Evolutionary conservation across 345 rosid genomes (phyloP), one percentile per base, ranked within the genome.

Genomic region (Jatropha curcas): DNA sequence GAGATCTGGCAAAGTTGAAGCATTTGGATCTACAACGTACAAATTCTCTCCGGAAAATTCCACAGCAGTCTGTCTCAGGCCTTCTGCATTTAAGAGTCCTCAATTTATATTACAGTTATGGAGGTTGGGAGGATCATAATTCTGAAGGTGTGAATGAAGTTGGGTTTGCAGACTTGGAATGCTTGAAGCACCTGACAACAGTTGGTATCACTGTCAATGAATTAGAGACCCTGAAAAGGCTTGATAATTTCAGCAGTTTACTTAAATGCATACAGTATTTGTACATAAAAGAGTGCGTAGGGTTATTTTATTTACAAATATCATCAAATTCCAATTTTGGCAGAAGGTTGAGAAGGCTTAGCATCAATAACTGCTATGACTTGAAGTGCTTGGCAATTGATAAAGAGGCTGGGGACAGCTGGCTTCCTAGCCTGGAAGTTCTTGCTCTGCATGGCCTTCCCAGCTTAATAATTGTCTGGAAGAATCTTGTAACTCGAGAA

Each of bases 21-120:
- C 84, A 82, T 71, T 72, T 86, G 48, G 79, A 84, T 72, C 71
- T 86, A 27, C 86, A 81, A 74, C 86, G 90, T 65, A 84, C 88
- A 45, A 77, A 71, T 67, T 74, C 79, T 72, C 86, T 86, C 19
- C 77, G 77, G 72, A 76, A 68, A 9, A 82, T 86, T 71, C 86
- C 89, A 69, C 71, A 55, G 37, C 74, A 78, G 46, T 82, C 84
- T 73, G 67, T 86, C 59, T 66, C 80, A 39, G 75, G 86, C 70
- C 72, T 84, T 57, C 57, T 71, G 34, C 63, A 78, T 60, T 77
- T 84, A 67, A 71, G 76, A 78, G 80, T 82, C 65, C 76, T 86
- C 77, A 84, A 84, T 52, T 43, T 86, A 71, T 86, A 86, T 58
- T 86, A 84, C 70, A 82, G 87, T 78, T 86, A 82, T 35, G 87